These are phyloP conservation scores for Penicillium sp. DNA, from an alignment of 2,329 filamentous ascomycete species.

Conservation along the genomic window DNA sequence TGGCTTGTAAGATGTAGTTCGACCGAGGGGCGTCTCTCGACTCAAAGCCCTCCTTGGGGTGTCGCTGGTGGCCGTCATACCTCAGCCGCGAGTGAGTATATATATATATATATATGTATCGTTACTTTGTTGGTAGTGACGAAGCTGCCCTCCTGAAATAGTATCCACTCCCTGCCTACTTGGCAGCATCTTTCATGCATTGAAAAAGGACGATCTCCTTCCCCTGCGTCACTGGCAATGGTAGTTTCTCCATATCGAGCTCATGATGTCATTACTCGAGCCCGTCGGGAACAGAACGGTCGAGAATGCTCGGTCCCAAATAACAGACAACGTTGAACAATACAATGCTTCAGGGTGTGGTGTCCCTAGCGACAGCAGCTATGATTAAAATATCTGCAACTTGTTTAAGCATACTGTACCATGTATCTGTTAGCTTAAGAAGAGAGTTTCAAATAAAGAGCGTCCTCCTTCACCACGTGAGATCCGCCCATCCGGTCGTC, in stretches of 20 bases:
- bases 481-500: constrained; percentile 2
- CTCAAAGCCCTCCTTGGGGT: too few species aligned
- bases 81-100: too few species aligned
- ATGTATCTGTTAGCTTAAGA: neutral
- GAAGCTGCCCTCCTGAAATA: neutral
- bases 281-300: neutral
- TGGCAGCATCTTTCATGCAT: constrained; percentile 2
- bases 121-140: neutral
- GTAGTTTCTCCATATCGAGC: neutral
- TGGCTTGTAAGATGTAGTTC: constrained; percentile 7
- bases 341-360: neutral
- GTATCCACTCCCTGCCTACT: neutral
- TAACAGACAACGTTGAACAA: constrained; percentile 6
- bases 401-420: neutral
- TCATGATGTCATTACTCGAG: constrained; percentile 20
- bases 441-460: neutral
- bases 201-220: neutral
- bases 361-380: neutral
- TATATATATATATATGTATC: too few species aligned
- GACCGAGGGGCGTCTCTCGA: constrained; percentile 12
- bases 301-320: neutral
- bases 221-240: constrained; percentile 12
- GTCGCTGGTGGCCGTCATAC: neutral
- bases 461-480: neutral
- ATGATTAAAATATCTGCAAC: neutral